Conservation (phyloP, 257 asterid genomes). For the Anisodus acutangulus region DNA sequence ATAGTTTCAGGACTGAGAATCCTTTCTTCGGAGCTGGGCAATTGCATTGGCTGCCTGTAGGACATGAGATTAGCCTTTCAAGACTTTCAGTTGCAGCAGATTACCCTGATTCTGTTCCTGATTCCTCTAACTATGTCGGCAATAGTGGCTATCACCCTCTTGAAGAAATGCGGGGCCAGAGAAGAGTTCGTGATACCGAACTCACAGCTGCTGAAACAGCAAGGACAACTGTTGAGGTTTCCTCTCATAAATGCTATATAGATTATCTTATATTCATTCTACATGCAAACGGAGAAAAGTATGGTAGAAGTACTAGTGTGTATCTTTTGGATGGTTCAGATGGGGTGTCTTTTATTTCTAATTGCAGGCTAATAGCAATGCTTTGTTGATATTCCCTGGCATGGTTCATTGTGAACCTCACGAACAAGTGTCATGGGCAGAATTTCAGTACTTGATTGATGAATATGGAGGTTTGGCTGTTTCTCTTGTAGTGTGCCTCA, state of each 20-base stretch:
- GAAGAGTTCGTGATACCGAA: constrained; percentile 52
- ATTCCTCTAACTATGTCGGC: constrained; percentile 57
- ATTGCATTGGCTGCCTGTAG: constrained; percentile 47
- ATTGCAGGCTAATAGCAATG: constrained; percentile 59
- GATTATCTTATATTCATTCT: constrained; percentile 8
- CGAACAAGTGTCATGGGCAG: constrained; percentile 76
- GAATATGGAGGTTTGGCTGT: constrained; percentile 69
- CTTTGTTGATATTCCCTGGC: constrained; percentile 65
- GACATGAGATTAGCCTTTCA: constrained; percentile 49
- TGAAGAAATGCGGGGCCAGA: constrained; percentile 64
- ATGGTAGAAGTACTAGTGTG: background rate
- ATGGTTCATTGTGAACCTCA: constrained; percentile 73
- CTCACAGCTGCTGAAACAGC: constrained; percentile 77
- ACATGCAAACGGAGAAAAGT: constrained; percentile 10
- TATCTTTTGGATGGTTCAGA: constrained; percentile 19
- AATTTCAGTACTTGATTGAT: constrained; percentile 66
- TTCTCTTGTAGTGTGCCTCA: background rate
- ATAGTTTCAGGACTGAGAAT: constrained; percentile 62
- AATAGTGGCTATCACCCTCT: constrained; percentile 73
- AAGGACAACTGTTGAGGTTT: constrained; percentile 79
- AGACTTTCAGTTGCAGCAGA: constrained; percentile 80
- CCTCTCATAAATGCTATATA: constrained; percentile 14
- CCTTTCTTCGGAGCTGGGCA: constrained; percentile 56
- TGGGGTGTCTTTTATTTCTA: background rate
- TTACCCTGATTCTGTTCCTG: constrained; percentile 83